phyloP scores from a whole-genome alignment of 2,329 filamentous ascomycete species.

The Neofusicoccum sp. region DNA sequence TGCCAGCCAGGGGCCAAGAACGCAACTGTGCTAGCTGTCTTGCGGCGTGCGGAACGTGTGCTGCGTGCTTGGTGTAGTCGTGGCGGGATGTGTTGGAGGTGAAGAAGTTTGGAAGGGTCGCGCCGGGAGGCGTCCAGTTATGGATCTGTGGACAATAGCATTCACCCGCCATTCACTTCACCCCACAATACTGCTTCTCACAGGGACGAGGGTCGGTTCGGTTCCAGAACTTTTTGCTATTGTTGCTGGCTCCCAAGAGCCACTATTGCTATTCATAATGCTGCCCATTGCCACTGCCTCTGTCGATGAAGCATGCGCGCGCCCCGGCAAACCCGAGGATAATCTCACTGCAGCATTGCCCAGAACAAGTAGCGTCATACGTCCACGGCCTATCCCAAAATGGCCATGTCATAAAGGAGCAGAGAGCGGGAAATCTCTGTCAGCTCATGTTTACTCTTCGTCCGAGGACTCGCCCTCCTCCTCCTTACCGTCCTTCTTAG shows the following conservation, averaged over 20 bases:
- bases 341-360: neutral
- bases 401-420: neutral
- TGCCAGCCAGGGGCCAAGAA: neutral
- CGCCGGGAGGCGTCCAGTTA: neutral
- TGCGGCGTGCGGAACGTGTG: neutral
- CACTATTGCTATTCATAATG: constrained; percentile 10
- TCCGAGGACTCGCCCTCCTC: constrained; percentile 40
- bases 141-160: constrained; percentile 4
- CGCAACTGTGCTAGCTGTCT: neutral
- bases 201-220: neutral
- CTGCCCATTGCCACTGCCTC: neutral
- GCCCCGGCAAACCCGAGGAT: neutral
- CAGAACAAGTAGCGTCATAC: neutral
- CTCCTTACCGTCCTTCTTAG: constrained; percentile 64
- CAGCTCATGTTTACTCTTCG: constrained; percentile 31
- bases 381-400: neutral
- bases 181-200: neutral
- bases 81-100: neutral
- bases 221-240: constrained; percentile 15
- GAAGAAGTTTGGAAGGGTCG: neutral
- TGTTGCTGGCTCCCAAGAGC: constrained; percentile 6
- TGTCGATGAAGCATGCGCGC: neutral
- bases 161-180: constrained; percentile 9
- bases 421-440: neutral
- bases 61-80: neutral